Evolutionary conservation across 2,329 filamentous ascomycete genomes (phyloP).

Genomic region (Fusarium domesticum): DNA sequence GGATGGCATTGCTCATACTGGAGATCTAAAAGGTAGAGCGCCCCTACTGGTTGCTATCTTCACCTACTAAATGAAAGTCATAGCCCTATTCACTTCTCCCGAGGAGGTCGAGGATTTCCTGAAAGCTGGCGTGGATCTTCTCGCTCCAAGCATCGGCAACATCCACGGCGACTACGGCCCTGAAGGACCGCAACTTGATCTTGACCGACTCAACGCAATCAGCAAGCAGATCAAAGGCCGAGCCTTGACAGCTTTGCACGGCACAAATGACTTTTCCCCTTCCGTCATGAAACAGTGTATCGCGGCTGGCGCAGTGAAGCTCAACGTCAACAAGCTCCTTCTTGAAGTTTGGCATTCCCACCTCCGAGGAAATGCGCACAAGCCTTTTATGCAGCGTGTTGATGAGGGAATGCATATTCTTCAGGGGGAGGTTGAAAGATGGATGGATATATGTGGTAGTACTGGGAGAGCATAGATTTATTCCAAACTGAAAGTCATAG

Average conservation of each 20-base stretch:
- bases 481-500: neutral
- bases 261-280: slow-evolving; percentile 53
- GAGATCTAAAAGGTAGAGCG: slow-evolving; percentile 41
- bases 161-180: slow-evolving; percentile 73
- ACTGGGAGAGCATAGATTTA: slow-evolving; percentile 12
- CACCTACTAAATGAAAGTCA: neutral
- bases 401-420: slow-evolving; percentile 15
- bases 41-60: neutral
- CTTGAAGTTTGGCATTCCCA: slow-evolving; percentile 33
- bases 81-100: slow-evolving; percentile 54
- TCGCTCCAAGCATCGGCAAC: slow-evolving; percentile 74
- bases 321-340: slow-evolving; percentile 57
- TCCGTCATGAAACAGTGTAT: slow-evolving; percentile 53
- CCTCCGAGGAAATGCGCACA: slow-evolving; percentile 1
- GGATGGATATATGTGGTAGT: slow-evolving; percentile 19
- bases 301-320: slow-evolving; percentile 49
- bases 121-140: slow-evolving; percentile 67
- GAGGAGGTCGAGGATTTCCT: slow-evolving; percentile 70
- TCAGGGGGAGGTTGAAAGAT: slow-evolving; percentile 17
- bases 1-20: slow-evolving; percentile 64
- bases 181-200: slow-evolving; percentile 60
- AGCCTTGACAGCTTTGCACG: slow-evolving; percentile 50
- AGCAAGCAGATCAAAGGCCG: slow-evolving; percentile 32
- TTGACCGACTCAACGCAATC: slow-evolving; percentile 37
- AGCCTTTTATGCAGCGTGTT: slow-evolving; percentile 8